These are phyloP conservation scores for Alloteropsis semialata DNA, from an alignment of 176 grass and related monocot species.

Conservation along the genomic window DNA sequence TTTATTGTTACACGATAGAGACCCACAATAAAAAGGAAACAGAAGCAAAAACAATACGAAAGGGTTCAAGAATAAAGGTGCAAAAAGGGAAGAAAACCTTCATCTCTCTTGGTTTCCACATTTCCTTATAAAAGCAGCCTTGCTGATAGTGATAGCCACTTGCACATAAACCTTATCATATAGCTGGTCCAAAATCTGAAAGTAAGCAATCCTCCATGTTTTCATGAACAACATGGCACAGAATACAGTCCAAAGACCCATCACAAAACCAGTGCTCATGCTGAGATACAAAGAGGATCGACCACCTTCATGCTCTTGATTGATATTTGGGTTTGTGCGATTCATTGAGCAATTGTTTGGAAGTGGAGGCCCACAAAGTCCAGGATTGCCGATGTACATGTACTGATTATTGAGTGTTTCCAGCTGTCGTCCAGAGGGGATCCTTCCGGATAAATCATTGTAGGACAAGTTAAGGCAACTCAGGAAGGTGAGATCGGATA, in stretches of 20 bases:
- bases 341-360: background rate
- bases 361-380: conserved; percentile 32
- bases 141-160: no score
- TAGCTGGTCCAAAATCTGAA: no score
- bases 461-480: conserved; percentile 31
- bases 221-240: background rate
- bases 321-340: background rate
- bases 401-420: conserved; percentile 18
- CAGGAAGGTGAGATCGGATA: background rate
- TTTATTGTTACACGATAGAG: no score
- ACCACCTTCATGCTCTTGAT: background rate
- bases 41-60: no score
- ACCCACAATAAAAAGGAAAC: no score
- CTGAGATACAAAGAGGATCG: background rate
- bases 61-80: no score
- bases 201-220: background rate
- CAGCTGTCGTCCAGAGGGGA: conserved; percentile 25
- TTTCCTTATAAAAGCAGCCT: no score
- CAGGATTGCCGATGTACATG: conserved; percentile 8
- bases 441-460: conserved; percentile 38
- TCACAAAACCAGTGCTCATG: background rate
- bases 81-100: no score
- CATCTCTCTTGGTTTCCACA: no score
- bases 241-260: conserved; percentile 3
- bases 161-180: no score